Evolutionary conservation across 2,329 filamentous ascomycete genomes (phyloP), one percentile per base, ranked within the genome.

Genomic region (Epicoccum sorghinum): DNA sequence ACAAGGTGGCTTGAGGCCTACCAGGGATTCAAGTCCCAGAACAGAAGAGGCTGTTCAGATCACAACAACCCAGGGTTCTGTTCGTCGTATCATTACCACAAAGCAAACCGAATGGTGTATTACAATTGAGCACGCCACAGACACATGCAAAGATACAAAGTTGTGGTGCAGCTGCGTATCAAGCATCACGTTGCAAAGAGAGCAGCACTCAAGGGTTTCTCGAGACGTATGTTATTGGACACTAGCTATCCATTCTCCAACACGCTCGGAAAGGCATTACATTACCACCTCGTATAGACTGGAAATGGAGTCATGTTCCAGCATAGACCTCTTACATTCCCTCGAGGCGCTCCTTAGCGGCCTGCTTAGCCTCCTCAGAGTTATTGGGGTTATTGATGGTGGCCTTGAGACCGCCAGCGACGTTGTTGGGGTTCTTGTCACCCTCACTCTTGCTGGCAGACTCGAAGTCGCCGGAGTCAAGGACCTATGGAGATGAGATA

Each of bases 321-420:
- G 37, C 12, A 47, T 52, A 55, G 50, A 13, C 14, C 29, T 32
- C 36, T 38, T 41, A 41, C 51, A 58, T 40, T 29, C 77, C 60
- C 37, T 82, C 68, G 13, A 84, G 76, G 36, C 79, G 76, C 65
- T 83, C 77, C 75, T 83, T 75, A n/a, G 81, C 82, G 6, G 75
- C 77, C 66, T 82, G 59, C 76, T 86, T 86, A 4, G 82, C 81
- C 69, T 84, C 82, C 0, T 82, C 78, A 0, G 82, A 83, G 4
- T 81, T 79, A 3, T 82, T 80, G n/a, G 82, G 82, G 66, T 86
- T 86, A 46, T 82, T 83, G 29, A 83, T 55, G 13, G 83, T 79
- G 6, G 65, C 75, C 47, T 75, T 70, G 23, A 67, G 56, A 24
- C 64, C 61, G 18, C 60, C 58, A 12, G 62, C 52, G 78, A 85